Evolutionary conservation across 2,329 filamentous ascomycete genomes (phyloP).

Genomic region (Colletotrichum melonis): DNA sequence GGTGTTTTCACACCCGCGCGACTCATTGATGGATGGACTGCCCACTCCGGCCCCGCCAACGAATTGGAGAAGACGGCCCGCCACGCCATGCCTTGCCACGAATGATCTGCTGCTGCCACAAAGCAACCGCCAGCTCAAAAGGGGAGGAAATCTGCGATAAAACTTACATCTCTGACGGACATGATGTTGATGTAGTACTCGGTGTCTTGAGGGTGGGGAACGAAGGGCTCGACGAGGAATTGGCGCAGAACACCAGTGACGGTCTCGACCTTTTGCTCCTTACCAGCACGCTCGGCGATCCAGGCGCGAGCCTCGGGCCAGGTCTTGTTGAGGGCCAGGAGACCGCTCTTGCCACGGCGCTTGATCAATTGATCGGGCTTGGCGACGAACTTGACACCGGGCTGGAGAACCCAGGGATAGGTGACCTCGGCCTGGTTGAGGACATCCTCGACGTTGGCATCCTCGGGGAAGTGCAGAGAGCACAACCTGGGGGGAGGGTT

Average conservation of each 20-base stretch:
- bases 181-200: conserved; percentile 99
- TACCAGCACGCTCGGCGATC: conserved; percentile 92
- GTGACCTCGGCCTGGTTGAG: conserved; percentile 96
- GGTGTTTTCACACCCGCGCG: conserved; percentile 11
- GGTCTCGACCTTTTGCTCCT: conserved; percentile 93
- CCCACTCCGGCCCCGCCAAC: conserved; percentile 14
- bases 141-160: conserved; percentile 37
- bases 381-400: conserved; percentile 92
- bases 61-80: conserved; percentile 17
- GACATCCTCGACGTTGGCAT: conserved; percentile 82
- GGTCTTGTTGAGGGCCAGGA: conserved; percentile 95
- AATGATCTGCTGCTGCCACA: background rate
- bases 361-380: conserved; percentile 99
- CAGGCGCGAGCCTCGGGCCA: conserved; percentile 95
- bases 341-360: conserved; percentile 98
- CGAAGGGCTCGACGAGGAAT: conserved; percentile 98
- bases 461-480: conserved; percentile 92
- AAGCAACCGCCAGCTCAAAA: conserved; percentile 3
- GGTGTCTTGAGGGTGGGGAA: conserved; percentile 92
- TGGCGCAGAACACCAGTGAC: conserved; percentile 89
- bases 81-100: background rate
- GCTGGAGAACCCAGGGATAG: conserved; percentile 92
- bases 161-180: conserved; percentile 98
- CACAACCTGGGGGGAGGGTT: conserved; percentile 93
- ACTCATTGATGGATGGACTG: conserved; percentile 26